These are phyloP conservation scores for Begonia peltatifolia DNA, from an alignment of 306 rosid species.

Conservation along the genomic window DNA sequence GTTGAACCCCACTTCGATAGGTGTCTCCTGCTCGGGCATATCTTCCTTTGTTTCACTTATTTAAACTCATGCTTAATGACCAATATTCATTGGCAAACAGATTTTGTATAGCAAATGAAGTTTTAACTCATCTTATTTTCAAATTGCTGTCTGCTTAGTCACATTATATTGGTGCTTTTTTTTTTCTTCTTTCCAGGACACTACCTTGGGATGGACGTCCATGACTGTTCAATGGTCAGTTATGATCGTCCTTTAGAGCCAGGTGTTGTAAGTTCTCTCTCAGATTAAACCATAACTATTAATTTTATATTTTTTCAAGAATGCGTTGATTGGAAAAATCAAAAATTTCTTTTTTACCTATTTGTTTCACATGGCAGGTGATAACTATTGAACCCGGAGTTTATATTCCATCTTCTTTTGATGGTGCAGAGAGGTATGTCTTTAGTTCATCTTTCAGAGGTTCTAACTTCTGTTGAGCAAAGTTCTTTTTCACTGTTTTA, in stretches of 20 bases:
- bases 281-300: constrained; percentile 8
- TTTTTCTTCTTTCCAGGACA: constrained; percentile 38
- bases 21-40: constrained; percentile 18
- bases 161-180: not conserved
- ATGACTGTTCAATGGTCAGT: constrained; percentile 64
- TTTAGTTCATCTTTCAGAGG: constrained; percentile 4
- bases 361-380: constrained; percentile 33
- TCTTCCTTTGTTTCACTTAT: not conserved
- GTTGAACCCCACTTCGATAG: constrained; percentile 93
- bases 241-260: constrained; percentile 61
- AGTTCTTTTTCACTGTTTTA: not conserved
- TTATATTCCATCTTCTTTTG: constrained; percentile 57
- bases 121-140: not conserved
- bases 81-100: no score
- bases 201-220: constrained; percentile 91
- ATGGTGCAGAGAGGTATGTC: constrained; percentile 54
- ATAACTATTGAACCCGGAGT: constrained; percentile 92
- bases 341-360: no score
- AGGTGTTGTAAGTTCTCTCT: constrained; percentile 76
- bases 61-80: not conserved
- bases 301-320: not conserved
- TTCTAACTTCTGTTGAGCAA: not conserved
- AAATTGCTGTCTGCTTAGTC: constrained; percentile 8
- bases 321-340: no score
- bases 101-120: no score